These are phyloP conservation scores for Xylaria sp. DNA, from an alignment of 495 filamentous ascomycete genomes.

Conservation along the genomic window DNA sequence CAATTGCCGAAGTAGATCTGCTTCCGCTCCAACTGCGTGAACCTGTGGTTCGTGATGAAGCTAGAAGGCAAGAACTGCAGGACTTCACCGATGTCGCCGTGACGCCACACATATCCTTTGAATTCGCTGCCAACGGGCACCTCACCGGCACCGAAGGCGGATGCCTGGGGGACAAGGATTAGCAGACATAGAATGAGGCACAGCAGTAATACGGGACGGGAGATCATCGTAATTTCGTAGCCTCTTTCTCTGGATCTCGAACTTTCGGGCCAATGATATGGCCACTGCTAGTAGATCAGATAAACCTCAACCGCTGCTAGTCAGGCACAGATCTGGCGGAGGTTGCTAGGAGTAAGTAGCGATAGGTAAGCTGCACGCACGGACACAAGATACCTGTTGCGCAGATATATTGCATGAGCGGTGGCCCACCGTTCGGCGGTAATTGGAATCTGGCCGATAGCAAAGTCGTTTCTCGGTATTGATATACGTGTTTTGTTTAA, in stretches of 20 bases:
- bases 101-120: constrained; percentile 83
- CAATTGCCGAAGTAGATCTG: constrained; percentile 78
- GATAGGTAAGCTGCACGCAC: not conserved
- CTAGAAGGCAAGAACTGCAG: constrained; percentile 58
- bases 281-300: not conserved
- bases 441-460: not conserved
- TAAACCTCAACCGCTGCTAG: not conserved
- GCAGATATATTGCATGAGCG: not conserved
- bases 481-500: not conserved
- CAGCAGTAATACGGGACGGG: constrained; percentile 3
- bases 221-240: constrained; percentile 20
- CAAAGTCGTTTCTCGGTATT: not conserved
- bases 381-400: not conserved
- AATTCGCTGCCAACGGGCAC: constrained; percentile 79
- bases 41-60: constrained; percentile 82
- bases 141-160: constrained; percentile 82
- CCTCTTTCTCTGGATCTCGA: not conserved
- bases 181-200: constrained; percentile 44
- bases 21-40: constrained; percentile 80
- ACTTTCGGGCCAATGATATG: not conserved
- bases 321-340: not conserved
- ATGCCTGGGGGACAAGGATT: constrained; percentile 61
- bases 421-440: not conserved
- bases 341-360: not conserved
- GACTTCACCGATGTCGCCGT: constrained; percentile 61